Evolutionary conservation across 352 stramenopile genomes (phyloP), one percentile per base, ranked within the genome.

Genomic region (Phytophthora fragariaefolia): DNA sequence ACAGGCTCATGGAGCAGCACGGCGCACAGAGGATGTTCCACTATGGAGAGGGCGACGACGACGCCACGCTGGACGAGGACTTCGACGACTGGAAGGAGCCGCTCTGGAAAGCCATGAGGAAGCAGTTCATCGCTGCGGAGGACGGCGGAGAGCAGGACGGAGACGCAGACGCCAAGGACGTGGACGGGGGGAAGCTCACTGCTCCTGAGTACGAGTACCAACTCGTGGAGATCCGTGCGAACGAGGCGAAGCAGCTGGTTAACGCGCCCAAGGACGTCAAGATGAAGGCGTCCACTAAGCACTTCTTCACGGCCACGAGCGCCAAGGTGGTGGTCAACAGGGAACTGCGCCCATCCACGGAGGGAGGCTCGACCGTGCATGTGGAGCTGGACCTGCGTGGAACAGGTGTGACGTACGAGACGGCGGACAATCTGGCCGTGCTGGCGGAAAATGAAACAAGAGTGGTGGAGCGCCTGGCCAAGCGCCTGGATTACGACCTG

Each of bases 21-120:
- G 97, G 96, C 12, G 97, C 74, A 0, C 73, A 86, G 24, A 80
- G 93, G 32, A 81, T 99, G 46, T 91, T 89, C 49, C 66, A 90
- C 22, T 90, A 98, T 53, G 97, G 97, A 40, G 82, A 99, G 63
- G 98, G 98, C 15, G 97, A 99, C 71, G 98, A 99, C 71, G 95
- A 99, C 73, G 86, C 92, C 45, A 90, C 95, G 66, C 74, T 99
- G 38, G 96, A 99, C 55, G 83, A 93, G 20, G 88, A 96, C 52
- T 92, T 97, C 67, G 89, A 98, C 74, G 95, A 96, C 23, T 98
- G 99, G 84, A 99, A 99, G 72, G 96, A 98, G 68, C 80, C 73
- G 2, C 50, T 95, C 23, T 99, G 97, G 97, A 85, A 82, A 48
- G 69, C 72, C 23, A 58, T 95, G 48, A 75, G 82, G 42, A 79